Conservation (phyloP, 1,284 basidiomycete species). For the Exobasidium rhododendri region DNA sequence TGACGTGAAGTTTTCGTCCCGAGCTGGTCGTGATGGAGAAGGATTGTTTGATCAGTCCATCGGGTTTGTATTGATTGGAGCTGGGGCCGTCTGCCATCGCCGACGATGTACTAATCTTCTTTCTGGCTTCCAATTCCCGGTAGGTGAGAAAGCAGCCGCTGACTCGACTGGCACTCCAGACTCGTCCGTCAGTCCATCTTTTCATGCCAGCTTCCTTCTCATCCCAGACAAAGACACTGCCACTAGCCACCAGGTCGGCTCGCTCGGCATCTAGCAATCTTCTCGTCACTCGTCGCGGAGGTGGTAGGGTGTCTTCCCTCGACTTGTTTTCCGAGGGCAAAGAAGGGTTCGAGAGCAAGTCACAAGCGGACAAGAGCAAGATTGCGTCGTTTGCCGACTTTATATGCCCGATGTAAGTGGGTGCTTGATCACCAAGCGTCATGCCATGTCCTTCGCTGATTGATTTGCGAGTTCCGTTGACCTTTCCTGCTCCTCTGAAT, state of each 20-base stretch:
- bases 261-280: constrained; percentile 49
- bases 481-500: neutral
- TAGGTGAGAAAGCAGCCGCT: constrained; percentile 59
- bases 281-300: constrained; percentile 45
- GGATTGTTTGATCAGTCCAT: constrained; percentile 54
- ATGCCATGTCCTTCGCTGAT: neutral
- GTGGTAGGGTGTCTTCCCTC: constrained; percentile 12
- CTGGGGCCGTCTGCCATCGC: constrained; percentile 32
- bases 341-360: constrained; percentile 29
- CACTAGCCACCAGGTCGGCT: constrained; percentile 42
- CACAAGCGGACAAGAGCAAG: constrained; percentile 49
- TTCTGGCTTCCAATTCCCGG: constrained; percentile 52
- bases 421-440: constrained; percentile 27
- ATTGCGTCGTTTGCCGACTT: constrained; percentile 52
- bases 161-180: constrained; percentile 59
- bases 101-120: constrained; percentile 32
- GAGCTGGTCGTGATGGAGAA: constrained; percentile 53
- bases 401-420: constrained; percentile 50
- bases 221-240: constrained; percentile 53
- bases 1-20: constrained; percentile 52
- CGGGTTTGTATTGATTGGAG: constrained; percentile 51
- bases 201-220: constrained; percentile 57
- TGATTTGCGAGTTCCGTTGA: neutral
- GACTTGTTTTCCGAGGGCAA: neutral
- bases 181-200: constrained; percentile 59